These are phyloP conservation scores for Cordyceps cicadae DNA, from an alignment of 2,329 filamentous ascomycete genomes.

Conservation along the genomic window DNA sequence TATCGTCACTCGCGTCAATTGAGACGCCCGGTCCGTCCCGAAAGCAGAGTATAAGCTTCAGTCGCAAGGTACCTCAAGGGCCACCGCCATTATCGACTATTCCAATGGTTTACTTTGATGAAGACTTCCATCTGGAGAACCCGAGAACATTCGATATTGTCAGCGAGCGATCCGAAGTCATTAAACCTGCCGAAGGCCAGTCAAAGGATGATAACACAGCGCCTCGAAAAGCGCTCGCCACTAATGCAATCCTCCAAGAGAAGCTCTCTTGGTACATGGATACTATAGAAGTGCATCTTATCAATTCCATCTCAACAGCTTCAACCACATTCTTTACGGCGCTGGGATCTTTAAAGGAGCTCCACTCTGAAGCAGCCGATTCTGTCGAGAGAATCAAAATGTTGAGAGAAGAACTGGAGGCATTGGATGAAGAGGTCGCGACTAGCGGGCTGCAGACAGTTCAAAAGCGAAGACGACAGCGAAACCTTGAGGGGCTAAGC, in stretches of 20 bases:
- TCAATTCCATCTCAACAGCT: conserved; percentile 90
- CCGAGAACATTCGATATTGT: conserved; percentile 94
- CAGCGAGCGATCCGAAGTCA: conserved; percentile 92
- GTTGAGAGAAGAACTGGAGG: conserved; percentile 68
- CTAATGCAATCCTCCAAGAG: conserved; percentile 94
- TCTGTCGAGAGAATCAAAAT: conserved; percentile 81
- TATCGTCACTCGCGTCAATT: conserved; percentile 42
- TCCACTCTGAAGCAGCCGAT: conserved; percentile 86
- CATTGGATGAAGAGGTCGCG: conserved; percentile 80
- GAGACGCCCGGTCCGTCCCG: conserved; percentile 36
- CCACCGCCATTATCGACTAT: conserved; percentile 87
- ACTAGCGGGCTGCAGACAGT: conserved; percentile 77
- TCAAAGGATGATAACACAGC: conserved; percentile 34
- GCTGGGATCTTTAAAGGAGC: conserved; percentile 77
- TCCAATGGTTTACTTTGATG: conserved; percentile 87
- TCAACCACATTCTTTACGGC: conserved; percentile 96
- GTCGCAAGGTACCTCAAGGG: conserved; percentile 57
- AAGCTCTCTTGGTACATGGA: conserved; percentile 99
- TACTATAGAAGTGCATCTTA: conserved; percentile 93
- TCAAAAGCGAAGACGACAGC: conserved; percentile 68
- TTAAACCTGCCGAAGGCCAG: conserved; percentile 56
- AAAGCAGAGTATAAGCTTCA: conserved; percentile 39
- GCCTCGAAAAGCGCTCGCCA: conserved; percentile 79
- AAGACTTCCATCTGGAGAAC: conserved; percentile 91
- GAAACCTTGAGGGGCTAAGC: conserved; percentile 76